These are phyloP conservation scores for Apophysomyces sp. DNA, from an alignment of 371 early-diverging fungal genomes.

Conservation along the genomic window DNA sequence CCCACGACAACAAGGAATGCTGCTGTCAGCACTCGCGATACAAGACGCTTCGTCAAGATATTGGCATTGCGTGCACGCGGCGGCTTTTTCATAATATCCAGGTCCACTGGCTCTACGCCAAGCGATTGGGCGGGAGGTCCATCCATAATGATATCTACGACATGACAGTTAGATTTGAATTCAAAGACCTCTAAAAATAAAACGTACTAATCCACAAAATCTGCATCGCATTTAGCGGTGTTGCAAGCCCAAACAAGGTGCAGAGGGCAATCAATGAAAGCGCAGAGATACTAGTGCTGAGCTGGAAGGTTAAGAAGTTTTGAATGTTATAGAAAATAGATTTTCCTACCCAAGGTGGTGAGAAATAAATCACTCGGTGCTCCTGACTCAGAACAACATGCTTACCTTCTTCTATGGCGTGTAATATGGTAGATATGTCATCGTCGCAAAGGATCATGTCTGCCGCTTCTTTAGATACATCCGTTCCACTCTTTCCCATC, in stretches of 20 bases:
- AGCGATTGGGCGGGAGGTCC: constrained; percentile 92
- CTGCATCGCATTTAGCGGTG: constrained; percentile 97
- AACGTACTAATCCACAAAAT: constrained; percentile 94
- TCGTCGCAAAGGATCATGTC: constrained; percentile 93
- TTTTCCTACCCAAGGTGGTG: constrained; percentile 53
- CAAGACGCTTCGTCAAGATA: constrained; percentile 74
- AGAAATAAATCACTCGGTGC: neutral
- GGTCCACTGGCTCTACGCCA: constrained; percentile 86
- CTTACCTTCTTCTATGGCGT: constrained; percentile 86
- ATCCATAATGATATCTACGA: constrained; percentile 89
- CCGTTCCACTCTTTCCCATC: constrained; percentile 89
- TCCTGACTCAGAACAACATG: no score
- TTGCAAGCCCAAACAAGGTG: constrained; percentile 83
- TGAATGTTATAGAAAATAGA: constrained; percentile 92
- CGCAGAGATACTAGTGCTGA: constrained; percentile 84
- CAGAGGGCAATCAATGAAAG: constrained; percentile 84
- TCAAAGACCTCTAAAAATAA: neutral
- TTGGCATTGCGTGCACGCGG: constrained; percentile 72
- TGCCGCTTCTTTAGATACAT: constrained; percentile 90
- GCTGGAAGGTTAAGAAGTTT: constrained; percentile 88
- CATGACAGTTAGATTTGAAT: no score
- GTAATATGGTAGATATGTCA: constrained; percentile 79
- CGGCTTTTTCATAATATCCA: constrained; percentile 81
- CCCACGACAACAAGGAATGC: constrained; percentile 84
- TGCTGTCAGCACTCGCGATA: constrained; percentile 77